Evolutionary conservation across 2,329 filamentous ascomycete species (phyloP), one percentile per base, ranked within the genome.

Genomic region (Atkinsonella hypoxylon): DNA sequence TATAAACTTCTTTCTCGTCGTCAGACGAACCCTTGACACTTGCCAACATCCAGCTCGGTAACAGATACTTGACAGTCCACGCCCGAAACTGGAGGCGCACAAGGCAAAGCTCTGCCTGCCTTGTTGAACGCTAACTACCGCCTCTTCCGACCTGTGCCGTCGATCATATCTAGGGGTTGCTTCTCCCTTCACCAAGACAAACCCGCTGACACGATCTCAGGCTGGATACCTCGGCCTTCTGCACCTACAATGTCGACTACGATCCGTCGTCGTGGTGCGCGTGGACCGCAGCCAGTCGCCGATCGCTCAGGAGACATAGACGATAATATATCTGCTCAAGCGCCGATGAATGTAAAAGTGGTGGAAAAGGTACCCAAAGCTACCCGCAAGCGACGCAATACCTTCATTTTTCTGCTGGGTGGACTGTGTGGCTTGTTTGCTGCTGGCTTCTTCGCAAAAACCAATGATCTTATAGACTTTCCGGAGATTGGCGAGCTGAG

Each of bases 341-440:
- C 62, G 15, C 52, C 59, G 31, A 53, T 61, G 18, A 67, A 69
- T 50, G 63, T 74, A 50, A 71, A 72, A 52, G 63, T 76, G 41
- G 63, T 75, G 54, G 68, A 72, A 50, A 66, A 70, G 50, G 62
- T 60, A 20, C 65, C 69, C 11, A 78, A 76, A 58, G 20, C 46
- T 15, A 73, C 70, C 48, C 78, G 79, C 55, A 94, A 91, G 69
- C 80, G 87, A 58, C 81, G 83, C 55, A 87, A 81, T 66, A 83
- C 83, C 2, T 81, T 94, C 61, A 86, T 96, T 30, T 97, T 98
- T 67, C 71, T 84, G 10, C 74, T 98, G 18, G 93, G 93, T 32
- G 88, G 89, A 40, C 62, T 98, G n/a, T 91, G 93, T 59, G 93
- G 93, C 12, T 78, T 98, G 51, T 71, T 95, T n/a, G 76, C 84